phyloP scores from a whole-genome alignment of 345 rosid genomes.

The Excoecaria agallocha region DNA sequence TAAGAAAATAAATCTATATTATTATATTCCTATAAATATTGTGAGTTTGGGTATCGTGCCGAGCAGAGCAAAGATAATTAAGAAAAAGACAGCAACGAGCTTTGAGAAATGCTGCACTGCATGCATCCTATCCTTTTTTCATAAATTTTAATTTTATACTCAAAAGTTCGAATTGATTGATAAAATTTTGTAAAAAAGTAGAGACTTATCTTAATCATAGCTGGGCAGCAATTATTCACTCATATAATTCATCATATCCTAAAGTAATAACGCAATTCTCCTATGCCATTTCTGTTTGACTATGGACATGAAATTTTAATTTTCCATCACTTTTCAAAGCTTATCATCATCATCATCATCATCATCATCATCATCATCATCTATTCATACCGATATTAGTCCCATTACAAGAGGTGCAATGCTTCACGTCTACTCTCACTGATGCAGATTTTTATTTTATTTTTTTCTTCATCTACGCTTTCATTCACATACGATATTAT shows the following conservation, averaged over 20 bases:
- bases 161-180: neutral
- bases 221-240: neutral
- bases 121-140: neutral
- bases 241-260: no score
- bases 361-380: no score
- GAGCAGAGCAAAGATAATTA: neutral
- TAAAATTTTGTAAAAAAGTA: slow-evolving; percentile 1
- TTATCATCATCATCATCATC: neutral
- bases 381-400: neutral
- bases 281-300: no score
- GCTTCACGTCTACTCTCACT: neutral
- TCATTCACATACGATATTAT: no score
- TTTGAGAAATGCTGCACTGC: slow-evolving; percentile 3
- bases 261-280: no score
- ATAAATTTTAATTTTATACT: neutral
- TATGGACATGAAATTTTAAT: neutral
- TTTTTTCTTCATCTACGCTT: no score
- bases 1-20: no score
- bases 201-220: neutral
- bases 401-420: neutral
- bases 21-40: no score
- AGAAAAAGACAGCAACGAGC: neutral
- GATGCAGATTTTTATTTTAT: no score
- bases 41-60: no score
- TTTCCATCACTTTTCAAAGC: neutral